A percentile compares a stretch with the other conserved stretches of the same genome.
These are phyloP conservation scores for Artomyces pyxidatus DNA, from an alignment of 768 basidiomycete genomes.

Conservation along the genomic window DNA sequence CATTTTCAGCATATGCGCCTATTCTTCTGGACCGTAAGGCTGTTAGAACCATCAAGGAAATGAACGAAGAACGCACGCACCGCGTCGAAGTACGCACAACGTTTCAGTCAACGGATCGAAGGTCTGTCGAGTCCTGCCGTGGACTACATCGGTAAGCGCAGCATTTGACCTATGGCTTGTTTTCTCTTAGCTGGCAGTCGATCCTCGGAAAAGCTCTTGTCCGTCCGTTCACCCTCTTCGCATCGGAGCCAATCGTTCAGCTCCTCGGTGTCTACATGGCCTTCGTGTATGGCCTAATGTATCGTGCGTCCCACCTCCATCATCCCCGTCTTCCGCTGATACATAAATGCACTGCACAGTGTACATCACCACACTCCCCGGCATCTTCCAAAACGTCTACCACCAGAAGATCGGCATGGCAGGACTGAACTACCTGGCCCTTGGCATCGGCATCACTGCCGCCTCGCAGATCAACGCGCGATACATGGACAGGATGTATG, in stretches of 20 bases:
- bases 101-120: constrained; percentile 35
- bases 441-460: constrained; percentile 51
- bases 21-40: constrained; percentile 44
- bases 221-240: constrained; percentile 63
- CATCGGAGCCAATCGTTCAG: constrained; percentile 57
- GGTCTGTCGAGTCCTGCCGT: constrained; percentile 26
- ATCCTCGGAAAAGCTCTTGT: constrained; percentile 46
- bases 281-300: constrained; percentile 43
- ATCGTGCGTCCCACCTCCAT: constrained; percentile 3
- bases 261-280: constrained; percentile 62
- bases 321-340: background rate
- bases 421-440: constrained; percentile 63
- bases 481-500: constrained; percentile 49
- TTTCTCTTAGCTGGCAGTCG: constrained; percentile 35
- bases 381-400: constrained; percentile 50
- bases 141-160: background rate
- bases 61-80: constrained; percentile 39
- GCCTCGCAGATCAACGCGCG: constrained; percentile 48
- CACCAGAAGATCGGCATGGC: constrained; percentile 46
- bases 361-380: constrained; percentile 56
- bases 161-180: background rate
- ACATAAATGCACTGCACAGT: constrained; percentile 29
- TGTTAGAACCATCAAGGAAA: constrained; percentile 30
- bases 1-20: constrained; percentile 21
- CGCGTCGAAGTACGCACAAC: constrained; percentile 36